Evolutionary conservation across 441 rosid species (phyloP), one percentile per base, ranked within the genome.

Genomic region (Pelargonium citronellum): DNA sequence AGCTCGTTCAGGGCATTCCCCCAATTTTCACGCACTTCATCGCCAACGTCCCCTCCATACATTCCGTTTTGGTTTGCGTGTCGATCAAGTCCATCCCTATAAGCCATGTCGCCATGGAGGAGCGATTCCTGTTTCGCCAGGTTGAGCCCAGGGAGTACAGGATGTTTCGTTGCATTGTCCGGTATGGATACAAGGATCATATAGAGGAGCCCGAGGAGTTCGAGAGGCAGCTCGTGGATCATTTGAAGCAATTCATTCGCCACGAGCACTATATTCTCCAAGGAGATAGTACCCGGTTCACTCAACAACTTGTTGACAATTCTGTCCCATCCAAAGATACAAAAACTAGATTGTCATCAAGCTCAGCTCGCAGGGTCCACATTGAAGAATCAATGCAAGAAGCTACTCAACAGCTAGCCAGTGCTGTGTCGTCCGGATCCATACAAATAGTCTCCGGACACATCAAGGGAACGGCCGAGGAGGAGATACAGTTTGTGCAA

Each of bases 1-100:
- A 91, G 80, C 91, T 89, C 34, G 89, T 87, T 2, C 90, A 91
- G 12, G 95, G 91, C 19, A 85, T 90, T 58, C 96, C 95, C 47
- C 95, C 87, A 0, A 83, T 90, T 46, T 87, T 89, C 65, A 76
- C 85, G 24, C 96, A 90, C 39, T 89, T 84, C 70, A 64, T 92
- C 3, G 68, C 86, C 4, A 87, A 81, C 65, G 69, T 87, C 22
- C 86, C 87, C 0, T 83, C 94, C 0, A 77, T 83, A 3, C 96
- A 91, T 69, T 89, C 92, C 0, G 83, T 89, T 73, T 74, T 87
- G 1, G 86, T 91, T 24, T 73, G 90, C 53, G 88, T 91, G 64
- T 88, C 93, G 0, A 81, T 92, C 73, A 92, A 92, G 86, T 70
- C 72, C 49, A 67, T 92, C n/a, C 93, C 92, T 0, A 80, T 89